phyloP scores from a whole-genome alignment of 2,329 filamentous ascomycete species.

The Calonectria pseudoturangicola region DNA sequence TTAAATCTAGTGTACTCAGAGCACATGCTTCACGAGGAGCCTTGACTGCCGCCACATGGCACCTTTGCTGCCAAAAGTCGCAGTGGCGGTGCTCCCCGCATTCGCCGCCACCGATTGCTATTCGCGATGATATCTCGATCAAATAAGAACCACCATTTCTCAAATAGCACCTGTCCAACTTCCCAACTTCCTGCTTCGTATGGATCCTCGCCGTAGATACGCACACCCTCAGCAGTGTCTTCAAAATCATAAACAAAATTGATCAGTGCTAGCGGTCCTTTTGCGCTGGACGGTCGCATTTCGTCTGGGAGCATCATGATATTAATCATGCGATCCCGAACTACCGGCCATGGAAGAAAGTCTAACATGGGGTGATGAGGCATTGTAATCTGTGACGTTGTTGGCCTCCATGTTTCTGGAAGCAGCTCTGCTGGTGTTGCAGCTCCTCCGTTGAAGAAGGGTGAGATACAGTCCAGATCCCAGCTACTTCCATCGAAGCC shows the following conservation, averaged over 20 bases:
- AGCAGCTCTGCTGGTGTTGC: constrained; percentile 61
- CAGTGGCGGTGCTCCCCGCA: constrained; percentile 65
- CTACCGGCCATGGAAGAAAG: constrained; percentile 74
- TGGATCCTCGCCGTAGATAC: constrained; percentile 70
- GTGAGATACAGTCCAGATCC: constrained; percentile 67
- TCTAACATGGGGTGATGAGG: constrained; percentile 76
- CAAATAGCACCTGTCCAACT: constrained; percentile 74
- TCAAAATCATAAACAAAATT: constrained; percentile 75
- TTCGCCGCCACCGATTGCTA: constrained; percentile 70
- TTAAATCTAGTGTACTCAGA: neutral
- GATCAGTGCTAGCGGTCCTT: constrained; percentile 67
- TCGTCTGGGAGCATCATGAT: constrained; percentile 69
- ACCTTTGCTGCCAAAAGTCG: constrained; percentile 41
- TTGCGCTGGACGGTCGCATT: constrained; percentile 67
- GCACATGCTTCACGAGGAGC: constrained; percentile 25
- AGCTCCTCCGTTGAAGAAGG: constrained; percentile 66
- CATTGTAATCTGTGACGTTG: constrained; percentile 66
- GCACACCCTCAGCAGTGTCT: constrained; percentile 70
- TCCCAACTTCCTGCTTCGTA: constrained; percentile 72
- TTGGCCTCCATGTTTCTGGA: constrained; percentile 70
- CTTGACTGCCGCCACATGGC: constrained; percentile 24
- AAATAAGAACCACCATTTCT: constrained; percentile 77
- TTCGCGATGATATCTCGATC: constrained; percentile 71
- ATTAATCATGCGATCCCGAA: constrained; percentile 71
- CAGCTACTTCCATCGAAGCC: constrained; percentile 65